These are phyloP conservation scores for Kuraishia floccosa DNA, from an alignment of 805 yeast species.

Conservation along the genomic window DNA sequence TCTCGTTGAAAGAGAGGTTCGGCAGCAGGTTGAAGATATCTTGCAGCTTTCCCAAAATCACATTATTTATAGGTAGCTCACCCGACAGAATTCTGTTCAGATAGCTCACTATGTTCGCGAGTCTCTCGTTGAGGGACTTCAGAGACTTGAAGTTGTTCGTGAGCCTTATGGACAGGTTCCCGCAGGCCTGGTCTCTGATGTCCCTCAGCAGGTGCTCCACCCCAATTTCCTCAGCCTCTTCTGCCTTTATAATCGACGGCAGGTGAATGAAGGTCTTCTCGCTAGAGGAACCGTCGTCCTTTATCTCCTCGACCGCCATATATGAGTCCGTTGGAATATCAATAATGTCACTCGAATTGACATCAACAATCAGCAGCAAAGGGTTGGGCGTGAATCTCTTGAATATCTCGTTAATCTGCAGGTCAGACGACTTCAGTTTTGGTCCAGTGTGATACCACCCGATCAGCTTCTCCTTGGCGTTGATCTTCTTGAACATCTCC, in stretches of 20 bases:
- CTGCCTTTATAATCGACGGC: constrained; percentile 90
- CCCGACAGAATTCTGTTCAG: constrained; percentile 62
- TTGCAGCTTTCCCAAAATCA: constrained; percentile 84
- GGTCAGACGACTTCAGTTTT: constrained; percentile 75
- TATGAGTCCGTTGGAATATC: constrained; percentile 97
- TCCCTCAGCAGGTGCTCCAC: constrained; percentile 94
- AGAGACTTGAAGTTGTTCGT: constrained; percentile 85
- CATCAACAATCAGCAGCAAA: constrained; percentile 81
- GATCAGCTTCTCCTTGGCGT: constrained; percentile 89
- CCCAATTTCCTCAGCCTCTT: constrained; percentile 98
- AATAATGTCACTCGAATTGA: constrained; percentile 61
- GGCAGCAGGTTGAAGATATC: constrained; percentile 92
- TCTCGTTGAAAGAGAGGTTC: constrained; percentile 37
- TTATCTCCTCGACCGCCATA: constrained; percentile 86
- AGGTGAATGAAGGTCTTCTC: constrained; percentile 89
- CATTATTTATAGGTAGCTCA: constrained; percentile 79
- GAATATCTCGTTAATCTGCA: constrained; percentile 84
- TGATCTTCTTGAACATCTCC: constrained; percentile 95
- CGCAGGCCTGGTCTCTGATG: constrained; percentile 94
- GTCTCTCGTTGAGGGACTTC: constrained; percentile 71
- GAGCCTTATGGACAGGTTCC: constrained; percentile 74
- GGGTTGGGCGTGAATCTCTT: constrained; percentile 77
- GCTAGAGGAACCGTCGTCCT: constrained; percentile 89
- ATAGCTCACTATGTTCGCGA: constrained; percentile 68
- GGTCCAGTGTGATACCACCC: constrained; percentile 99